phyloP scores from a whole-genome alignment of 768 basidiomycete species.

The Zangia roseola region DNA sequence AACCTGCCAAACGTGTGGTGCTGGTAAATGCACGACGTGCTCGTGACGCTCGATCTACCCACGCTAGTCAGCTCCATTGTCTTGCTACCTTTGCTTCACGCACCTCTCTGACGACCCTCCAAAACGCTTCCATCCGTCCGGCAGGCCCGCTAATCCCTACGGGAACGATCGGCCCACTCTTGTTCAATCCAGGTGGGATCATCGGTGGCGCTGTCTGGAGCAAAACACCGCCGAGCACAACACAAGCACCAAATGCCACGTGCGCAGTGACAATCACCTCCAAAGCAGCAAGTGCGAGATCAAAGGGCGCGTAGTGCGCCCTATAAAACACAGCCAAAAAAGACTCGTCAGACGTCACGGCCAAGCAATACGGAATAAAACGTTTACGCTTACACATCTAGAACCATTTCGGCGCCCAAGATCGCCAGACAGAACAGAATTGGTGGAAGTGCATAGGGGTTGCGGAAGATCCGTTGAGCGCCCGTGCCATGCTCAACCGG shows the following conservation, averaged over 20 bases:
- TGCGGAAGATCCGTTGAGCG: constrained; percentile 47
- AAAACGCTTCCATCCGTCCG: constrained; percentile 78
- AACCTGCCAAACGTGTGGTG: constrained; percentile 89
- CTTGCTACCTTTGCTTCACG: constrained; percentile 15
- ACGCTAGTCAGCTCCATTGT: neutral
- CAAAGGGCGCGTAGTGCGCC: constrained; percentile 65
- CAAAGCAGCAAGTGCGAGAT: constrained; percentile 79
- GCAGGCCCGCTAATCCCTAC: constrained; percentile 28
- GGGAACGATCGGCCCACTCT: constrained; percentile 10
- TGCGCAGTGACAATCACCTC: constrained; percentile 78
- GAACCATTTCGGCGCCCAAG: constrained; percentile 47
- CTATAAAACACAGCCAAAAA: neutral
- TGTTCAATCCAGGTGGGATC: constrained; percentile 7
- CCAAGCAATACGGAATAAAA: neutral
- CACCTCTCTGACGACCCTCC: constrained; percentile 81
- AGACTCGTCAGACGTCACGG: neutral
- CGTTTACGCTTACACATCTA: constrained; percentile 54
- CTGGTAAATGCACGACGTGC: constrained; percentile 75
- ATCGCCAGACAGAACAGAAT: constrained; percentile 56
- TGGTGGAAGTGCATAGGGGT: constrained; percentile 74
- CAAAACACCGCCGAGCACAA: constrained; percentile 80
- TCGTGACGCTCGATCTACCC: constrained; percentile 79
- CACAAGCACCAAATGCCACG: constrained; percentile 81
- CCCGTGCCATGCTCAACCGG: constrained; percentile 6
- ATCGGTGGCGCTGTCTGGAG: constrained; percentile 82